These are phyloP conservation scores for Entomophthora muscae DNA, from an alignment of 371 early-diverging fungal genomes.

Conservation along the genomic window DNA sequence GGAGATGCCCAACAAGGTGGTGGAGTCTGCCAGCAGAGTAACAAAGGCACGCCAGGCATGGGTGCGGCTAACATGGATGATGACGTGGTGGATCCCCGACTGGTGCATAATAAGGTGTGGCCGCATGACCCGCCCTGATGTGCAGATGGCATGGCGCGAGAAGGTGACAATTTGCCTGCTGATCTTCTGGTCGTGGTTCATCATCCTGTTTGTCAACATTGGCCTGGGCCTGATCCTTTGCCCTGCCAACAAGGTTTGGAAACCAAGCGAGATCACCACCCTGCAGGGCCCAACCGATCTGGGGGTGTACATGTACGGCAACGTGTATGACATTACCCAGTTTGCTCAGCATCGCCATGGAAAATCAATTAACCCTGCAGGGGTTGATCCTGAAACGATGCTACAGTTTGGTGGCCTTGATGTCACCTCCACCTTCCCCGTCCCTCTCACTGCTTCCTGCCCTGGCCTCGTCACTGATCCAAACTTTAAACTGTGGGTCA, in stretches of 20 bases:
- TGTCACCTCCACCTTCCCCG: constrained; percentile 43
- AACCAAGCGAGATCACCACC: constrained; percentile 24
- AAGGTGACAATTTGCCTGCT: constrained; percentile 64
- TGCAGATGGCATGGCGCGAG: constrained; percentile 87
- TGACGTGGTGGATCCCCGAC: constrained; percentile 65
- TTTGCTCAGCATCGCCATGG: constrained; percentile 29
- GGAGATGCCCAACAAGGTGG: constrained; percentile 11
- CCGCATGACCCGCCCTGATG: constrained; percentile 66
- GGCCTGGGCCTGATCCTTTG: constrained; percentile 33
- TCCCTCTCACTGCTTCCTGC: constrained; percentile 40
- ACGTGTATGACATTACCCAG: constrained; percentile 43
- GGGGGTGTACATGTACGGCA: constrained; percentile 47
- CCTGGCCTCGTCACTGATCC: constrained; percentile 24
- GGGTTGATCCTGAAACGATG: constrained; percentile 28
- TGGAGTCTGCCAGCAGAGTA: constrained; percentile 23
- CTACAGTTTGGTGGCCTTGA: constrained; percentile 44
- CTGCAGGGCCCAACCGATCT: constrained; percentile 24
- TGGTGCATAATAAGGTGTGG: constrained; percentile 30
- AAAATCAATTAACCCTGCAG: constrained; percentile 17
- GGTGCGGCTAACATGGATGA: constrained; percentile 41
- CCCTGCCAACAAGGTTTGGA: constrained; percentile 42
- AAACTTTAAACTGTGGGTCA: constrained; percentile 8
- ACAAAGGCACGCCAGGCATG: constrained; percentile 41
- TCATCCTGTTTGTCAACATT: constrained; percentile 35
- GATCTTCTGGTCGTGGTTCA: constrained; percentile 31